Conservation (phyloP, 1,284 basidiomycete genomes). For the Malassezia dermatis region DNA sequence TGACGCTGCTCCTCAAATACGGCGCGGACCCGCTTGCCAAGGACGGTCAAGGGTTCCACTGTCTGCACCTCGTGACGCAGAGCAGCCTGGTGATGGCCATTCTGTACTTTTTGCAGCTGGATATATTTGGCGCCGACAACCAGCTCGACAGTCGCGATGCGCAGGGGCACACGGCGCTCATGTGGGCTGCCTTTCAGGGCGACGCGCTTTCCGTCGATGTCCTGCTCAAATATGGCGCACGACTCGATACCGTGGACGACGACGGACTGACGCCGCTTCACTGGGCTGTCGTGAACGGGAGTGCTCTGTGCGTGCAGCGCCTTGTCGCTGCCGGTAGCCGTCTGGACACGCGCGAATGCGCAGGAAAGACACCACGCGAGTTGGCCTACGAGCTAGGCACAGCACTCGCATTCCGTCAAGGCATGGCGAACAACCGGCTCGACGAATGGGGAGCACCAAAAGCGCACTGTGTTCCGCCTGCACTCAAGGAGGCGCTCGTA, state of each 20-base stretch:
- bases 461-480: background rate
- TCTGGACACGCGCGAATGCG: constrained; percentile 66
- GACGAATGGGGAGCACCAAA: constrained; percentile 54
- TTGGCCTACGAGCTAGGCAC: constrained; percentile 82
- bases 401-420: constrained; percentile 72
- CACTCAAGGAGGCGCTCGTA: constrained; percentile 51
- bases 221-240: constrained; percentile 76
- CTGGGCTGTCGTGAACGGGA: constrained; percentile 97
- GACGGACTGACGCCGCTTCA: constrained; percentile 80
- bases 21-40: constrained; percentile 81
- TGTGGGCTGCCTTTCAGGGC: constrained; percentile 99
- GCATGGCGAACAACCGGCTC: constrained; percentile 64
- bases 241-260: constrained; percentile 64
- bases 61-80: constrained; percentile 87
- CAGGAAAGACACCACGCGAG: constrained; percentile 78
- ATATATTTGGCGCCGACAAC: constrained; percentile 52
- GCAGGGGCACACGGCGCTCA: constrained; percentile 85
- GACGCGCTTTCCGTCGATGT: constrained; percentile 89
- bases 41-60: constrained; percentile 93
- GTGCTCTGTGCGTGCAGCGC: constrained; percentile 68
- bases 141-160: constrained; percentile 54
- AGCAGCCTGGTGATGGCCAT: constrained; percentile 87
- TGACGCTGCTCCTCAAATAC: constrained; percentile 76
- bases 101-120: constrained; percentile 69
- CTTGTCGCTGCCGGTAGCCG: constrained; percentile 76